Base-by-base conservation (phyloP, 2,329 filamentous ascomycete species). In the Penicillium brasilianum region DNA sequence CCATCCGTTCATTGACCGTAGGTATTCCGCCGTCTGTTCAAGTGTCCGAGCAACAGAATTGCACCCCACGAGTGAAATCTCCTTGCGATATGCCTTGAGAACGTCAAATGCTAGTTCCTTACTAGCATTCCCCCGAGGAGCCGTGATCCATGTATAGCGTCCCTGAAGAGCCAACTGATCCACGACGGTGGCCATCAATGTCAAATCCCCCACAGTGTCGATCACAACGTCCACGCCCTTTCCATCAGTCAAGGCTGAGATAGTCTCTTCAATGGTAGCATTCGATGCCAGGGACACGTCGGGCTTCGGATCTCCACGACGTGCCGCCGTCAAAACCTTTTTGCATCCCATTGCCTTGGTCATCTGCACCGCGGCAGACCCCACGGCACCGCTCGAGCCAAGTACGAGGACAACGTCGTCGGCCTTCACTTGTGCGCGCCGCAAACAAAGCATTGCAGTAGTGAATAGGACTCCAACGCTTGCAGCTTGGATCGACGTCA, bases 331-430 rank as follows among this genome's bases (percentile, higher is more conserved):
- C 22, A 74, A 63, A 7, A 74, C 66, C 30, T 55, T 60, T 28
- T 55, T 62, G 52, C 71, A 74, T 14, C 71, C 71, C 53, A 64
- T 66, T 25, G 63, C 61, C 20, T 53, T 53, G 2, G 68, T 71
- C 43, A 73, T 61, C 32, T 72, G 66, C 28, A 66, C 66, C 6
- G 63, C 68, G 13, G 70, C 62, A 14, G 63, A 67, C 4, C 73
- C 73, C 13, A 76, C 73, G 28, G 66, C 63, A 2, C 73, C 73
- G 11, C 57, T 68, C 5, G 71, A 65, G 1, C 73, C 72, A 2
- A 74, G 62, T 0, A 75, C 67, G n/a, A 74, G 64, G 2, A 76
- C 71, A 2, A 56, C 60, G 25, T 76, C 72, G 30, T 54, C 64
- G 2, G 58, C 61, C 1, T 65, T 69, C 1, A 62, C 67, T 10